phyloP scores from a whole-genome alignment of 164 flowering plant species.

The Vitis cinerea region DNA sequence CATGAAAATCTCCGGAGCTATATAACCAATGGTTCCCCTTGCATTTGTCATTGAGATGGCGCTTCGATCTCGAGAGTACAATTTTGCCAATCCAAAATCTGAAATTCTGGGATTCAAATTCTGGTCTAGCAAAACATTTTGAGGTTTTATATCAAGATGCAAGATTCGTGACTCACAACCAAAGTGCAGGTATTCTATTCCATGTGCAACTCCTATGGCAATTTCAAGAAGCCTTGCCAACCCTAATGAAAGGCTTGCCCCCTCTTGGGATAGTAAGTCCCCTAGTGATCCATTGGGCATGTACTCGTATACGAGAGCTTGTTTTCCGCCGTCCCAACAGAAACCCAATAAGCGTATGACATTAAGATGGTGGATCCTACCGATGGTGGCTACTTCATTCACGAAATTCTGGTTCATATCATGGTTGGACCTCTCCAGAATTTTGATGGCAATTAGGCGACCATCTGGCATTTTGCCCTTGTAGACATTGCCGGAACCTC shows the following conservation, averaged over 20 bases:
- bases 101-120: slow-evolving; percentile 24
- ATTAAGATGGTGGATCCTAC: slow-evolving; percentile 23
- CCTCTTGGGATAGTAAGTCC: slow-evolving; percentile 7
- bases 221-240: slow-evolving; percentile 14
- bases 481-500: slow-evolving; percentile 6
- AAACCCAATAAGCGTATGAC: slow-evolving; percentile 19
- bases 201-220: slow-evolving; percentile 18
- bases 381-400: slow-evolving; percentile 20
- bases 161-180: slow-evolving; percentile 19
- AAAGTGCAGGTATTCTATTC: slow-evolving; percentile 21
- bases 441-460: slow-evolving; percentile 17
- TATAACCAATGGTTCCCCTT: slow-evolving; percentile 24
- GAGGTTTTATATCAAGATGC: slow-evolving; percentile 29
- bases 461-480: slow-evolving; percentile 20
- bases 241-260: neutral
- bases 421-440: slow-evolving; percentile 13
- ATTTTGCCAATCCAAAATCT: slow-evolving; percentile 29
- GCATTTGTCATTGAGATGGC: slow-evolving; percentile 3
- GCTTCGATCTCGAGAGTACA: slow-evolving; percentile 6
- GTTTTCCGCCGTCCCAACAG: slow-evolving; percentile 15
- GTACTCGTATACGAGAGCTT: slow-evolving; percentile 3
- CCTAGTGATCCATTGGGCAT: slow-evolving; percentile 16
- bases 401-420: slow-evolving; percentile 13
- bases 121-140: slow-evolving; percentile 22
- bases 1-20: slow-evolving; percentile 21